Base-by-base conservation (phyloP, 352 stramenopile species). In the Thalassiosira exigua region DNA sequence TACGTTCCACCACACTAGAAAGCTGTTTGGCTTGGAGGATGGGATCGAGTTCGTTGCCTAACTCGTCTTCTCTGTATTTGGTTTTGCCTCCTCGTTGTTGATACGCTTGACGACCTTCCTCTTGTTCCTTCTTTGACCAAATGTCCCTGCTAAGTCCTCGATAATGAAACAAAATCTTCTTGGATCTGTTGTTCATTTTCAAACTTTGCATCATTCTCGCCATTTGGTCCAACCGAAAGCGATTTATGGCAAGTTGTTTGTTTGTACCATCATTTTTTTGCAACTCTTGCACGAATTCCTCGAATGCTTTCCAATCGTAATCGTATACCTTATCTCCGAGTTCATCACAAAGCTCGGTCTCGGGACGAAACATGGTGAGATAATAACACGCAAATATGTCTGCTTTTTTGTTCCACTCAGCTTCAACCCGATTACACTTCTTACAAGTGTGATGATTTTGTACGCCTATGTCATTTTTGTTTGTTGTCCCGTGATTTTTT, bases 41-140 rank as follows among this genome's bases (percentile, higher is more conserved):
- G 29, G 53, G 17, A 17, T 79, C 50, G 26, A 69, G n/a, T 4
- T 79, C 69, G n/a, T 56, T 26, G 46, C 21, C n/a, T 7, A 26
- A 17, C 5, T 56, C 24, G 39, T 48, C 11, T 21, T 56, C 4
- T 56, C 46, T 56, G 46, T 19, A 9, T 5, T 56, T 9, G n/a
- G 46, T 26, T 9, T 7, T 26, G 5, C 5, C 12, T 26, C 12
- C 24, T 56, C 12, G 11, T 26, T 56, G 46, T 21, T 7, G 48
- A 60, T 52, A 27, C 42, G 51, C 44, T 59, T 17, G 12, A 4
- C 12, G 5, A 9, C 21, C 21, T 17, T n/a, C n/a, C n/a, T n/a
- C n/a, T n/a, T n/a, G n/a, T 54, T 79, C 61, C 33, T 79, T 29
- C 26, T 73, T 29, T 17, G 60, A 73, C 70, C 70, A 79, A 21